phyloP scores from a whole-genome alignment of 148 eudicot species.

The Silene uniflora region DNA sequence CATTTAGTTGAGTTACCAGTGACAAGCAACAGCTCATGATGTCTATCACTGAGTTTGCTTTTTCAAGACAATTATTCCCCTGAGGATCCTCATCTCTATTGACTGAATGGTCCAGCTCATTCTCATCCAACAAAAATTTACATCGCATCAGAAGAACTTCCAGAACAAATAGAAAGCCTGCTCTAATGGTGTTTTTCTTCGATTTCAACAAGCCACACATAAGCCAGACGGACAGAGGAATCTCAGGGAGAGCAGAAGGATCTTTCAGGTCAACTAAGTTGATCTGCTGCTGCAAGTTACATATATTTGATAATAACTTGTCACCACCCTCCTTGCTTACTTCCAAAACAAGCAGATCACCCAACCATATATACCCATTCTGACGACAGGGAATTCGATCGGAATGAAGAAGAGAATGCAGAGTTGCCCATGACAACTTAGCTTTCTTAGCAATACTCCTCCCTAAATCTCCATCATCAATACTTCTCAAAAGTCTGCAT shows the following conservation, averaged over 20 bases:
- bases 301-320: conserved; percentile 55
- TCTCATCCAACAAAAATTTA: conserved; percentile 84
- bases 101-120: conserved; percentile 46
- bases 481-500: conserved; percentile 50
- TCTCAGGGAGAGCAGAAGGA: conserved; percentile 49
- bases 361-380: conserved; percentile 92
- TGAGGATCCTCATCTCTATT: conserved; percentile 26
- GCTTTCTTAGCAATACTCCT: conserved; percentile 45
- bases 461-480: conserved; percentile 47
- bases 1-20: conserved; percentile 87
- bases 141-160: conserved; percentile 94
- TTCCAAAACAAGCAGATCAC: conserved; percentile 84
- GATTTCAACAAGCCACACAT: conserved; percentile 95
- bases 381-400: conserved; percentile 72
- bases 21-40: conserved; percentile 86
- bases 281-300: conserved; percentile 67
- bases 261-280: conserved; percentile 67
- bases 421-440: conserved; percentile 82
- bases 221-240: conserved; percentile 83
- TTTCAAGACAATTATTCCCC: conserved; percentile 55
- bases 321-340: conserved; percentile 55
- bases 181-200: conserved; percentile 69
- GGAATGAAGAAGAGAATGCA: conserved; percentile 98
- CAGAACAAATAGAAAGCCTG: conserved; percentile 81
- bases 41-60: conserved; percentile 90